Conservation (phyloP, 805 yeast genomes). For the Spathaspora boniae region DNA sequence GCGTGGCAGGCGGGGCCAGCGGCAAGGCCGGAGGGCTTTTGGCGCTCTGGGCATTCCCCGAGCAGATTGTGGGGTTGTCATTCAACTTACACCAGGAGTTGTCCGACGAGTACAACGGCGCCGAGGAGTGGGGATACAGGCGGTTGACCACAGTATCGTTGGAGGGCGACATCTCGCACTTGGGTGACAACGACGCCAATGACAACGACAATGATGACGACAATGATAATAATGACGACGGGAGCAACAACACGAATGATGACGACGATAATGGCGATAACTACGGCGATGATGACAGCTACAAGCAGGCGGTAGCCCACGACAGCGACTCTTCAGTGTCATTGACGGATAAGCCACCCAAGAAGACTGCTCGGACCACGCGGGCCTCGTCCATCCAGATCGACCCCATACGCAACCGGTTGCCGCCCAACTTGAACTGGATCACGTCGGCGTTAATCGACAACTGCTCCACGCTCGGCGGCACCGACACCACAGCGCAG, state of each 20-base stretch:
- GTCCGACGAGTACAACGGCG: slow-evolving; percentile 78
- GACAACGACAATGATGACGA: slow-evolving; percentile 19
- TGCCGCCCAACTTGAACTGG: slow-evolving; percentile 76
- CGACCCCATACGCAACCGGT: slow-evolving; percentile 8
- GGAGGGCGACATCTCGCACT: slow-evolving; percentile 68
- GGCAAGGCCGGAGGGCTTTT: slow-evolving; percentile 97
- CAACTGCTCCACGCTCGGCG: slow-evolving; percentile 80
- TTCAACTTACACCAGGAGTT: slow-evolving; percentile 83
- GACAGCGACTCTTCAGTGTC: slow-evolving; percentile 16
- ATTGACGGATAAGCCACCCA: slow-evolving; percentile 26
- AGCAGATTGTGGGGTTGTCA: slow-evolving; percentile 84
- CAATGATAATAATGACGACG: slow-evolving; percentile 14
- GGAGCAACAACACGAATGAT: slow-evolving; percentile 13
- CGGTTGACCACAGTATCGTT: slow-evolving; percentile 79
- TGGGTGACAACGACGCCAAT: slow-evolving; percentile 19
- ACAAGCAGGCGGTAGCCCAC: slow-evolving; percentile 11
- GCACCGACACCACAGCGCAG: slow-evolving; percentile 86
- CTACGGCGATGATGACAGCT: slow-evolving; percentile 6
- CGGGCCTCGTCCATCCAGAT: slow-evolving; percentile 12
- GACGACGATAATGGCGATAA: slow-evolving; percentile 10
- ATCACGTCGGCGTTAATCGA: slow-evolving; percentile 59
- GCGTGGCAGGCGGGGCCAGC: slow-evolving; percentile 96
- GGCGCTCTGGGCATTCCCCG: slow-evolving; percentile 97
- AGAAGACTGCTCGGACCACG: slow-evolving; percentile 36
- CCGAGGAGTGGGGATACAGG: slow-evolving; percentile 87